Evolutionary conservation across 208 protist genomes (phyloP).

Genomic region (Vickermania spadyakhi): DNA sequence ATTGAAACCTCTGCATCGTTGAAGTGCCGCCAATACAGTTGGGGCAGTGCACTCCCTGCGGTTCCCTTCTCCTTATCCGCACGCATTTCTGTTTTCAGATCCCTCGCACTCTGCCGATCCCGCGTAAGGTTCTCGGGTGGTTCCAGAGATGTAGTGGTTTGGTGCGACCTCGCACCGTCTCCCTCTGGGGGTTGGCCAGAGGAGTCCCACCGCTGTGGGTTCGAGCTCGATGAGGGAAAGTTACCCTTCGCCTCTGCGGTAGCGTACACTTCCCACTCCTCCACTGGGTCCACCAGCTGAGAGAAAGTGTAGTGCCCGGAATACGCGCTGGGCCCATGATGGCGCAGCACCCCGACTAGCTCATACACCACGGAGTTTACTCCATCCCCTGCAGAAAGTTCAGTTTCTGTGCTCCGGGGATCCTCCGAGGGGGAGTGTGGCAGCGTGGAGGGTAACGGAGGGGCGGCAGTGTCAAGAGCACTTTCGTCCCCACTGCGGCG

Average conservation of each 20-base stretch:
- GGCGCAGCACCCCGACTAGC: constrained; percentile 66
- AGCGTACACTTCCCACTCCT: neutral
- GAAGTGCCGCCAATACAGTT: constrained; percentile 47
- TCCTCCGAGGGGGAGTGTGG: neutral
- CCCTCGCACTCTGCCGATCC: too few species aligned
- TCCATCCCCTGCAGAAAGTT: too few species aligned
- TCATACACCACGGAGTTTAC: too few species aligned
- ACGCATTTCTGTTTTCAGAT: too few species aligned
- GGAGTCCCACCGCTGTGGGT: too few species aligned
- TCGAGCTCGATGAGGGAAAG: too few species aligned
- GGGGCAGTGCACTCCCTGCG: too few species aligned
- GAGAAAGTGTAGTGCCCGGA: constrained; percentile 82
- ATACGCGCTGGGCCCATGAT: constrained; percentile 46
- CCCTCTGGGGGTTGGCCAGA: too few species aligned
- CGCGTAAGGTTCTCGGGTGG: too few species aligned
- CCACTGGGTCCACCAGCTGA: constrained; percentile 25
- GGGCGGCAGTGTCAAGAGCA: neutral
- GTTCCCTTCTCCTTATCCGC: neutral
- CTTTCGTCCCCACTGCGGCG: neutral
- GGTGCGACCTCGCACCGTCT: too few species aligned
- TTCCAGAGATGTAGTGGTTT: too few species aligned
- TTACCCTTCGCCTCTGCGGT: too few species aligned
- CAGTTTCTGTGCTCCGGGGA: neutral
- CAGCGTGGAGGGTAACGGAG: neutral
- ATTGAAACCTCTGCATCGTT: constrained; percentile 57